Conservation (phyloP, 768 basidiomycete genomes). For the Russula olivacea region DNA sequence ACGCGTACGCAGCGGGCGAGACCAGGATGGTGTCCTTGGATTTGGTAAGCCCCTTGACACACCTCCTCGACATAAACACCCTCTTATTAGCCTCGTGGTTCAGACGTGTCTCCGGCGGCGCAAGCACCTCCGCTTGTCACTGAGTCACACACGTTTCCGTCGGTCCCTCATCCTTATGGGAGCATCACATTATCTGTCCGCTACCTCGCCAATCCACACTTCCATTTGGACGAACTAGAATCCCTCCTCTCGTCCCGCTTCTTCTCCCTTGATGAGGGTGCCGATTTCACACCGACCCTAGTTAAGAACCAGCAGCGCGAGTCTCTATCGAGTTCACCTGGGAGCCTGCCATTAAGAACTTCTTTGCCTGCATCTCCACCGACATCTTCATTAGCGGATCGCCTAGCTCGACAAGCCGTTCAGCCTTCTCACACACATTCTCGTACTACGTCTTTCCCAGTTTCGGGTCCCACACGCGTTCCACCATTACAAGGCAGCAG, state of each 20-base stretch:
- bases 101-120: slow-evolving; percentile 39
- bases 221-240: slow-evolving; percentile 72
- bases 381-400: slow-evolving; percentile 37
- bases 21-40: slow-evolving; percentile 30
- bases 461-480: slow-evolving; percentile 33
- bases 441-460: slow-evolving; percentile 37
- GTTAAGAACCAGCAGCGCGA: slow-evolving; percentile 58
- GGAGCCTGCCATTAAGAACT: slow-evolving; percentile 38
- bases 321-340: slow-evolving; percentile 41
- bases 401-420: slow-evolving; percentile 32
- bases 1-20: slow-evolving; percentile 34
- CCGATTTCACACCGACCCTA: slow-evolving; percentile 67
- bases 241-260: slow-evolving; percentile 69
- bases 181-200: slow-evolving; percentile 53
- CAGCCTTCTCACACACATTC: slow-evolving; percentile 32
- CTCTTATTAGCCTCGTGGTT: slow-evolving; percentile 24
- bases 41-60: slow-evolving; percentile 34
- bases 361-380: slow-evolving; percentile 46
- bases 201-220: slow-evolving; percentile 62
- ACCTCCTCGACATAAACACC: slow-evolving; percentile 5
- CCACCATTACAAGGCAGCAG: slow-evolving; percentile 34
- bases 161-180: slow-evolving; percentile 65
- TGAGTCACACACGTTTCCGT: slow-evolving; percentile 53
- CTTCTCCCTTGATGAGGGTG: slow-evolving; percentile 58
- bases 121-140: slow-evolving; percentile 41